A percentile compares a stretch with the other conserved stretches of the same genome.
phyloP scores from a whole-genome alignment of 768 basidiomycete genomes.

The Tricholoma matsutake region DNA sequence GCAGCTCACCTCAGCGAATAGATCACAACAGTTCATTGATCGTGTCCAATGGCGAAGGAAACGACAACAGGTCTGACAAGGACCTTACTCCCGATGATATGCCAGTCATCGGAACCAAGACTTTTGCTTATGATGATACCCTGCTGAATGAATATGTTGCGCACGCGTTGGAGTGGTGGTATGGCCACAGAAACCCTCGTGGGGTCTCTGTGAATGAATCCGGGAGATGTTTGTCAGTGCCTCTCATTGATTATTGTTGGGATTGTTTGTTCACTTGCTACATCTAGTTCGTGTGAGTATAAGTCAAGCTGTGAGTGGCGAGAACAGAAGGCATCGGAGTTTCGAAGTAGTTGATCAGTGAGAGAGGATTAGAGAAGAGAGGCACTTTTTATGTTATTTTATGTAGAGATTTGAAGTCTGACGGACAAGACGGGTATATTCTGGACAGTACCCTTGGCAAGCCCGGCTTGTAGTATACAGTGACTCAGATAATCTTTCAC shows the following conservation, averaged over 20 bases:
- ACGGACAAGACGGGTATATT: no score
- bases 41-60: background rate
- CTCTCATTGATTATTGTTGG: constrained; percentile 19
- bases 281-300: constrained; percentile 68
- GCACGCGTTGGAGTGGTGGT: constrained; percentile 71
- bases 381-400: no score
- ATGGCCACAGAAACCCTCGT: constrained; percentile 59
- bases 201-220: constrained; percentile 66
- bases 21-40: background rate
- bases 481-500: no score
- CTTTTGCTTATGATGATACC: constrained; percentile 51
- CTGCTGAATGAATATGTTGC: constrained; percentile 53
- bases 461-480: no score
- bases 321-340: constrained; percentile 47
- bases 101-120: constrained; percentile 62
- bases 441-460: no score
- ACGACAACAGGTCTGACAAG: constrained; percentile 2
- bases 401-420: no score
- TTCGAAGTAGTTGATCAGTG: background rate
- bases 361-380: no score
- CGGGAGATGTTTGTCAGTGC: constrained; percentile 63
- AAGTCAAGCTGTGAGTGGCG: constrained; percentile 79
- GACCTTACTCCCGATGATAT: constrained; percentile 15
- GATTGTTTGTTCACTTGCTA: background rate
- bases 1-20: background rate